A percentile compares a stretch with the other conserved stretches of the same genome.
Conservation (phyloP, 2,329 filamentous ascomycete genomes). For the Cladosporium sp. region DNA sequence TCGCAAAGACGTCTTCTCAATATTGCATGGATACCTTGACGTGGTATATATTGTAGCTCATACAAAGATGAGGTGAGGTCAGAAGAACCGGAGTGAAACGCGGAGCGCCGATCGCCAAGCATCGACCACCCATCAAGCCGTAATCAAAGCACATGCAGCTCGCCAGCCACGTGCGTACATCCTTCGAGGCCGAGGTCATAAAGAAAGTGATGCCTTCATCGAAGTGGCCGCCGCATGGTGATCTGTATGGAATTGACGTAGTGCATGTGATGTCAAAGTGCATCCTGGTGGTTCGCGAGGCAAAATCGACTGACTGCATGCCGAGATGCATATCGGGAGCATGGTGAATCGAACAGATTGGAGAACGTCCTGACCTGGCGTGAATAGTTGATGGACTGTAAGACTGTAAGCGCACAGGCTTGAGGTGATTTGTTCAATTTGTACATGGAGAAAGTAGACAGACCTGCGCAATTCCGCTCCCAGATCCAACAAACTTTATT, state of each 20-base stretch:
- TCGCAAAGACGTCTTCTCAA: background rate
- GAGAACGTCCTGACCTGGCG: background rate
- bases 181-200: background rate
- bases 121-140: background rate
- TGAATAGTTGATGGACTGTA: background rate
- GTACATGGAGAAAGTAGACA: background rate
- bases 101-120: background rate
- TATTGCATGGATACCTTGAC: background rate
- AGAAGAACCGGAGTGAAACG: background rate
- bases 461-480: background rate
- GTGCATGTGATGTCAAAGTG: background rate
- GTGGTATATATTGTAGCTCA: background rate
- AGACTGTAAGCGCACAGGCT: background rate
- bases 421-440: background rate
- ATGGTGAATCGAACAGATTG: background rate
- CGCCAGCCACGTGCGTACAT: background rate
- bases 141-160: background rate
- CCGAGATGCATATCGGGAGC: background rate
- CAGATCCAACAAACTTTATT: background rate
- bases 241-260: background rate
- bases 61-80: background rate
- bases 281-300: background rate
- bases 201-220: background rate
- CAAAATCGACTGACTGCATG: background rate
- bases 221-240: background rate